Evolutionary conservation across 306 rosid species (phyloP).

Genomic region (Sicyos baderoa): DNA sequence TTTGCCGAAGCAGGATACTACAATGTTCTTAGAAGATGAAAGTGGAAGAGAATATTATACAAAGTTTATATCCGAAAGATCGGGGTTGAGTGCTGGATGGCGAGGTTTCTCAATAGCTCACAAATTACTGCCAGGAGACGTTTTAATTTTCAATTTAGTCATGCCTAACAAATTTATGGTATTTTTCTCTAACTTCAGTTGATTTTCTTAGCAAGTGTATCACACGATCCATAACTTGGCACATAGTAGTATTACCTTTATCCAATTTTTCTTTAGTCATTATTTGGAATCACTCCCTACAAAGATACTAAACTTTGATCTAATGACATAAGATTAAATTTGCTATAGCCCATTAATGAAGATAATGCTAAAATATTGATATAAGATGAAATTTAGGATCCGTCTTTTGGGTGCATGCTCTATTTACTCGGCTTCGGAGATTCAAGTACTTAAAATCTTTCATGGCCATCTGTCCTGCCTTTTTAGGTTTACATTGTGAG

Average conservation of each 20-base stretch:
- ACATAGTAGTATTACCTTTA: too few relatives aligned
- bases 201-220: neutral
- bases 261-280: neutral
- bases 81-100: slow-evolving; percentile 26
- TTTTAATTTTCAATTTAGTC: slow-evolving; percentile 23
- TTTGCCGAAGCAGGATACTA: slow-evolving; percentile 21
- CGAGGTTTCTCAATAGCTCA: slow-evolving; percentile 18
- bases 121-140: slow-evolving; percentile 18
- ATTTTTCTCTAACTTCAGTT: neutral
- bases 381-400: neutral
- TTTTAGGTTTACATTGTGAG: slow-evolving; percentile 52
- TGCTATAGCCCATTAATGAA: too few relatives aligned
- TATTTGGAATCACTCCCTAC: neutral
- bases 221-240: too few relatives aligned
- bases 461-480: neutral
- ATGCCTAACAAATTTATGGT: slow-evolving; percentile 25
- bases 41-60: slow-evolving; percentile 17
- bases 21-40: slow-evolving; percentile 26
- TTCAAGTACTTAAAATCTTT: neutral
- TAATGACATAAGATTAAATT: neutral
- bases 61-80: slow-evolving; percentile 9
- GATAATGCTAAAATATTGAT: too few relatives aligned
- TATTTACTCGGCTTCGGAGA: neutral
- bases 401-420: neutral
- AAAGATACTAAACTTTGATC: neutral